Base-by-base conservation (phyloP, 2,329 filamentous ascomycete species). In the Cadophora sp. region DNA sequence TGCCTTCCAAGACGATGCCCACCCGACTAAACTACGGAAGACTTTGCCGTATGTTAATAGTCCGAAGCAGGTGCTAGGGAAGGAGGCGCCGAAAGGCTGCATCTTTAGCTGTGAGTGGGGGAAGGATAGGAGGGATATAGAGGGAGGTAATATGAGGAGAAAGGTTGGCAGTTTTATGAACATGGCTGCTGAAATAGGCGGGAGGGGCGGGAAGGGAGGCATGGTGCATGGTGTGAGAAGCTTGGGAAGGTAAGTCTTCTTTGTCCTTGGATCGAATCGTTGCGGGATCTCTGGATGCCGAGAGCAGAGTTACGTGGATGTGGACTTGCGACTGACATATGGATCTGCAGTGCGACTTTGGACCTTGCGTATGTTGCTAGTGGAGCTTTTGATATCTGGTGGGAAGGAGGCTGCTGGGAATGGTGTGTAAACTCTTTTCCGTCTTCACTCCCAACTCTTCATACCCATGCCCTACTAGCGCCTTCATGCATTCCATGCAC, bases 401-500 rank as follows among this genome's bases (percentile, higher is more conserved):
- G 91, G 91, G 91, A 94, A 76, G 91, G 91, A 3, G 91, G 91
- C 0, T 93, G 91, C 75, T 93, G 91, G 91, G 92, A 93, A 79
- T 94, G 91, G 89, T 89, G 83, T 72, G 83, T 78, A 31, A 31
- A 50, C 9, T 62, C 43, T 50, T 51, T 51, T 24, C 24, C 27
- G 19, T 29, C 16, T 37, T 26, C 27, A 19, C 24, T 53, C 43
- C 14, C n/a, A n/a, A n/a, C 22, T 27, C 11, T n/a, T 8, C n/a
- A 24, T 22, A 19, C 27, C 14, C 6, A 22, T 29, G n/a, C 55
- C 16, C 12, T 50, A 24, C 14, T 16, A 14, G 40, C n/a, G 6
- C 40, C 24, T 22, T 6, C 46, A 27, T 16, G 6, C 4, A 51
- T 26, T 19, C 11, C n/a, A 37, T 58, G n/a, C n/a, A 27, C 2